Evolutionary conservation across 164 flowering plant genomes (phyloP).

Genomic region (Macadamia tetraphylla): DNA sequence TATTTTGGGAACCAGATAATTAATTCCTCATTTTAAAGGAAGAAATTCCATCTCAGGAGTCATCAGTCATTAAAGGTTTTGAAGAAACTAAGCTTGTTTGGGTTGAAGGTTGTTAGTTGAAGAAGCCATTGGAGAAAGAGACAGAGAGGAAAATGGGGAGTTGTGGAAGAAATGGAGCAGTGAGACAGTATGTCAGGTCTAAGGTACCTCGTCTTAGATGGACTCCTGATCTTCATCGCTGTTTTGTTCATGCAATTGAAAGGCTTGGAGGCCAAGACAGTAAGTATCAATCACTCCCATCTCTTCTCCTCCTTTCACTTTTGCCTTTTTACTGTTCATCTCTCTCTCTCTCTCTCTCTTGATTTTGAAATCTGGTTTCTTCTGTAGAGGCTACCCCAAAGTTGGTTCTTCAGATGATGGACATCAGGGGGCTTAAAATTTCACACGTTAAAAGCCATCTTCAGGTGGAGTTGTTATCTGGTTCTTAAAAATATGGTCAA

Average conservation of each 20-base stretch:
- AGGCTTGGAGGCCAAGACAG: conserved; percentile 88
- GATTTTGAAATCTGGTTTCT: neutral
- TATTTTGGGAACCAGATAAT: too few relatives aligned
- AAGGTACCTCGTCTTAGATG: conserved; percentile 78
- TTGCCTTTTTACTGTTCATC: neutral
- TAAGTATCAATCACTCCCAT: conserved; percentile 19
- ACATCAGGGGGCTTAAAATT: conserved; percentile 77
- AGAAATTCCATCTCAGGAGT: too few relatives aligned
- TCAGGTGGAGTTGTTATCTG: conserved; percentile 39
- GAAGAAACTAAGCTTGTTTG: neutral
- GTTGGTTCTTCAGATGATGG: conserved; percentile 81
- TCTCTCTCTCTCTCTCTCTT: neutral
- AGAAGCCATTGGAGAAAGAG: neutral
- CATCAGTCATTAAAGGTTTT: neutral
- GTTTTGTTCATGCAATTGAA: conserved; percentile 77
- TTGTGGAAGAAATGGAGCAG: conserved; percentile 64
- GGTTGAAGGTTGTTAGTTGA: neutral
- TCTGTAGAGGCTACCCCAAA: conserved; percentile 83
- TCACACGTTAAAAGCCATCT: conserved; percentile 96
- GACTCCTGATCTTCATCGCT: conserved; percentile 87
- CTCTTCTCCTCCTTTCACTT: neutral
- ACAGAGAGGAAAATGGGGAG: conserved; percentile 34
- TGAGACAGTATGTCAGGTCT: conserved; percentile 74
- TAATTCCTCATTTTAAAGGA: too few relatives aligned
- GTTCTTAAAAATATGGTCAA: neutral